Evolutionary conservation across 192 early-diverging fungal species (phyloP).

Genomic region (Funneliformis mosseae): DNA sequence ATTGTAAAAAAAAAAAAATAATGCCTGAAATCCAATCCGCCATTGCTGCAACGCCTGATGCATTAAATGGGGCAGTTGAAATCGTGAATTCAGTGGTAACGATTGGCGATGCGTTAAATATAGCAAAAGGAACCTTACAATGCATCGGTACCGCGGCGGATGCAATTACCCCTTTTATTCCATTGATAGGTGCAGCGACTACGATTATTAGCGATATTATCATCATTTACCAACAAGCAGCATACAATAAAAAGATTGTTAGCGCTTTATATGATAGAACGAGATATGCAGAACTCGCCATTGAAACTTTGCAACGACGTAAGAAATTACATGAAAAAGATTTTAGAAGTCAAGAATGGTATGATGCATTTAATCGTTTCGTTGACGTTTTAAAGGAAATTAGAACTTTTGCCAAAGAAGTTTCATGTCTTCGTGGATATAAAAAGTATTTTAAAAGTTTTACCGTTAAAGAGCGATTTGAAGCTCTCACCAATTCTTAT

Average conservation of each 20-base stretch:
- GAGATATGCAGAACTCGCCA: not conserved
- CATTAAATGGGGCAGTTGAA: not conserved
- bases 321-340: not conserved
- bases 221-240: not conserved
- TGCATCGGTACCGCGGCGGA: not conserved
- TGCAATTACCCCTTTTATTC: not conserved
- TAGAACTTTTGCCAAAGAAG: slow-evolving; percentile 6
- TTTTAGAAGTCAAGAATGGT: slow-evolving; percentile 1
- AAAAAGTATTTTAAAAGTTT: slow-evolving; percentile 3
- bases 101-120: not conserved
- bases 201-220: not conserved
- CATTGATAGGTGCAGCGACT: not conserved
- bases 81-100: not conserved
- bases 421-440: not conserved
- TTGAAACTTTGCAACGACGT: not conserved
- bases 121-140: not conserved
- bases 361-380: not conserved
- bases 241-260: slow-evolving; percentile 23
- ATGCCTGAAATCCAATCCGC: not conserved
- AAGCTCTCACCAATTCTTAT: not conserved
- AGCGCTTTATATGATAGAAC: slow-evolving; percentile 1
- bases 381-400: slow-evolving; percentile 7
- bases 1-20: not conserved
- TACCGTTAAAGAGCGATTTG: not conserved
- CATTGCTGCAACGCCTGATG: not conserved